phyloP scores from a whole-genome alignment of 371 early-diverging fungal species.

The Mortierella sp. region DNA sequence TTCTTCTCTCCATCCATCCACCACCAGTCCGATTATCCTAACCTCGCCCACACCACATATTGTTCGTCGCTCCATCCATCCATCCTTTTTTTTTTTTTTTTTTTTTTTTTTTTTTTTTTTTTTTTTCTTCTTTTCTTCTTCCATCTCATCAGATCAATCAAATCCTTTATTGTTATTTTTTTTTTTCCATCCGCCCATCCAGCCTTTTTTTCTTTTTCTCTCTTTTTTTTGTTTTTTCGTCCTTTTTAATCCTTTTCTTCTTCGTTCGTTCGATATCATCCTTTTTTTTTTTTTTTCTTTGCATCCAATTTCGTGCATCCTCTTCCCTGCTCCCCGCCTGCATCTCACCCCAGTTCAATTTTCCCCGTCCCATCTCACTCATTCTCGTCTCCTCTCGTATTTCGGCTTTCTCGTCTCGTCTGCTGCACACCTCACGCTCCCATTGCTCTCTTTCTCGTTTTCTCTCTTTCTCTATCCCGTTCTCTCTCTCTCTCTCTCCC shows the following conservation, averaged over 20 bases:
- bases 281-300: too few species aligned
- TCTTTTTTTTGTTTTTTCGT: too few species aligned
- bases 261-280: too few species aligned
- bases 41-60: not conserved
- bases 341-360: not conserved
- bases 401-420: too few species aligned
- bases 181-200: not conserved
- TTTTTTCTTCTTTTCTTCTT: not conserved
- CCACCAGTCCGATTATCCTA: not conserved
- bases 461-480: not conserved
- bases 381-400: too few species aligned
- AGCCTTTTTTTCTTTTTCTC: not conserved
- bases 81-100: constrained; percentile 10
- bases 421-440: too few species aligned
- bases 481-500: too few species aligned
- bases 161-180: not conserved
- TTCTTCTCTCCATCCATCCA: not conserved
- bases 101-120: not conserved
- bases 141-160: not conserved
- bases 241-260: too few species aligned
- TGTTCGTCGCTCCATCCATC: not conserved
- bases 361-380: too few species aligned
- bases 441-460: too few species aligned
- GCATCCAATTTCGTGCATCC: too few species aligned
- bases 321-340: not conserved